phyloP scores from a whole-genome alignment of 305 asterid species.

The Plantago coronopus region DNA sequence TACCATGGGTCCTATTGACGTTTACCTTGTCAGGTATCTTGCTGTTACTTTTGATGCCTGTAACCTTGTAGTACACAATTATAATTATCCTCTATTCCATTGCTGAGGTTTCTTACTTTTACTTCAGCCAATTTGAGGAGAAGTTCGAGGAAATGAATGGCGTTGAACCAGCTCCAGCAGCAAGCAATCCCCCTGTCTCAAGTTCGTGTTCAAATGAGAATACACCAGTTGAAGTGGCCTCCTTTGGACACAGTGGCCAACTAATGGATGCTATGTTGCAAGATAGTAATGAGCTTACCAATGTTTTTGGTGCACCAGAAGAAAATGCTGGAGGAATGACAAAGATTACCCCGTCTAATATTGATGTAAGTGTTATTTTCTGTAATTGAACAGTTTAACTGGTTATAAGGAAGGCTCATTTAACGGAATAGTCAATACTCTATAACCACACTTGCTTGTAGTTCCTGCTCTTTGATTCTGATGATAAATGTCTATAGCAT shows the following conservation, averaged over 20 bases:
- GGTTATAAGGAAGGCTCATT: constrained; percentile 4
- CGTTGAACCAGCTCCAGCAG: constrained; percentile 46
- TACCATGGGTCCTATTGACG: constrained; percentile 96
- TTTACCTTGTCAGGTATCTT: constrained; percentile 87
- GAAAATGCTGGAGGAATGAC: constrained; percentile 73
- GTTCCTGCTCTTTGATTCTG: not conserved
- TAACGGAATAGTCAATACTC: not conserved
- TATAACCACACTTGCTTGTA: not conserved
- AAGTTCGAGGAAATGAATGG: constrained; percentile 79
- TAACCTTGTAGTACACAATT: constrained; percentile 12
- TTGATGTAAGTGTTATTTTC: constrained; percentile 50
- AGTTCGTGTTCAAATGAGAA: constrained; percentile 64
- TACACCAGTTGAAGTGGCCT: constrained; percentile 36
- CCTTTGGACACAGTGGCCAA: constrained; percentile 30
- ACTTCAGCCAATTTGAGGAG: constrained; percentile 82
- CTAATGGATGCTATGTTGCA: constrained; percentile 40
- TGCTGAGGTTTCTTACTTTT: constrained; percentile 18
- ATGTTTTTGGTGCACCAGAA: constrained; percentile 45
- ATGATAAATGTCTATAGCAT: not conserved
- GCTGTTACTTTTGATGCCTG: constrained; percentile 13
- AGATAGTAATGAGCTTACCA: constrained; percentile 34
- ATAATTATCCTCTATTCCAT: constrained; percentile 19
- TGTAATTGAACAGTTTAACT: constrained; percentile 13
- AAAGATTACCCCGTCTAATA: constrained; percentile 70
- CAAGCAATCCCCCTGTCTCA: constrained; percentile 51